Evolutionary conservation across 2,329 filamentous ascomycete species (phyloP).

Genomic region (Diplodia seriata): DNA sequence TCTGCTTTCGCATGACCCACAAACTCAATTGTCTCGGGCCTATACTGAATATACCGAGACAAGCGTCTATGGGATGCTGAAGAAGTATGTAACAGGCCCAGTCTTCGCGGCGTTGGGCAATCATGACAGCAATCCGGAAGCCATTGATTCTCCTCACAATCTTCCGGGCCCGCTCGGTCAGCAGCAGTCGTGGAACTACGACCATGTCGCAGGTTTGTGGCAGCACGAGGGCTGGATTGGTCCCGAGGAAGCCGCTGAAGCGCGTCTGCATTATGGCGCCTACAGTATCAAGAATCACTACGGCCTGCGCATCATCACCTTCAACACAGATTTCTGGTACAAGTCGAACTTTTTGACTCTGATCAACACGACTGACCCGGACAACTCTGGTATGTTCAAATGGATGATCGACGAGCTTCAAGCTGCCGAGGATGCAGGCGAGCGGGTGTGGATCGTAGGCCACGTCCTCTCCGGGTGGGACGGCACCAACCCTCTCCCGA

Average conservation of each 20-base stretch:
- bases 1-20: conserved; percentile 62
- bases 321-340: conserved; percentile 62
- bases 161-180: conserved; percentile 61
- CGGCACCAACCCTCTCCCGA: conserved; percentile 60
- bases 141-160: conserved; percentile 60
- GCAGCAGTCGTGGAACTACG: conserved; percentile 66
- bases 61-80: conserved; percentile 62
- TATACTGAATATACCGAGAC: conserved; percentile 63
- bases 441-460: conserved; percentile 62
- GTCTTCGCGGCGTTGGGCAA: conserved; percentile 65
- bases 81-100: conserved; percentile 62
- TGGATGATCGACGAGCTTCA: conserved; percentile 62
- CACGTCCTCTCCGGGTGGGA: conserved; percentile 65
- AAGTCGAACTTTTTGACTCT: conserved; percentile 56
- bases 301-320: conserved; percentile 59
- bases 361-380: conserved; percentile 61
- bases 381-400: conserved; percentile 56
- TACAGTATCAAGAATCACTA: conserved; percentile 63
- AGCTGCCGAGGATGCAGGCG: conserved; percentile 58
- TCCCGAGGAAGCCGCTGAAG: conserved; percentile 53
- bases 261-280: conserved; percentile 61
- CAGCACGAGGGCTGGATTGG: conserved; percentile 64
- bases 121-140: conserved; percentile 63
- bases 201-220: conserved; percentile 63
- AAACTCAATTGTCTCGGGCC: conserved; percentile 58